Conservation (phyloP, 1,284 basidiomycete species). For the Trichosporon coremiiforme region DNA sequence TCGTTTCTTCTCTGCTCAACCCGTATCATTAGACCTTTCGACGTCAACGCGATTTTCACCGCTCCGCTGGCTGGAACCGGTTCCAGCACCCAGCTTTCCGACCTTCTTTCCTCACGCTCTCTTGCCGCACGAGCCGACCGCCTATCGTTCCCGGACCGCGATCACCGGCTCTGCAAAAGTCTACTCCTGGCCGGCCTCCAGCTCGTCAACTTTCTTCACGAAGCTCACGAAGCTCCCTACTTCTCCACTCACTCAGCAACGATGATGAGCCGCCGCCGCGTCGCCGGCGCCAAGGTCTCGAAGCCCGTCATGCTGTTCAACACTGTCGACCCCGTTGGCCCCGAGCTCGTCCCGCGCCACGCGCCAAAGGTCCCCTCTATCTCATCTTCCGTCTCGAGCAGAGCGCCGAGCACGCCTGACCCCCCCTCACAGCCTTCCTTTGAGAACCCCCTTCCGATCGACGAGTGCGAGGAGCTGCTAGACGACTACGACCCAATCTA, state of each 20-base stretch:
- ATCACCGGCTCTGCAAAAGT: background rate
- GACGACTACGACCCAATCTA: background rate
- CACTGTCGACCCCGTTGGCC: background rate
- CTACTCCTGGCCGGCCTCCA: background rate
- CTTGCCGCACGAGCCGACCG: background rate
- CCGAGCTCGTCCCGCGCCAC: background rate
- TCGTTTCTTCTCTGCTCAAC: background rate
- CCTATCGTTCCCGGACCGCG: background rate
- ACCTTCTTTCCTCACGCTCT: background rate
- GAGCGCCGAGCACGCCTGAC: background rate
- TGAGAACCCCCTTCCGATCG: background rate
- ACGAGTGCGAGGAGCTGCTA: slow-evolving; percentile 4
- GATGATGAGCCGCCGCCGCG: background rate
- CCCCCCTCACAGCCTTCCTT: background rate
- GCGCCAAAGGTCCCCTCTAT: background rate
- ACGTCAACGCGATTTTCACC: too few species aligned
- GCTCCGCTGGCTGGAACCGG: too few species aligned
- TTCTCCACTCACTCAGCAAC: background rate
- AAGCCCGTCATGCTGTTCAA: slow-evolving; percentile 3
- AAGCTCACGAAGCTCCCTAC: background rate
- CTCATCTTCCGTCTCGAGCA: background rate
- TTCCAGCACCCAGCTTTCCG: background rate
- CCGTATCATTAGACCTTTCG: too few species aligned
- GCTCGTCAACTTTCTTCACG: background rate
- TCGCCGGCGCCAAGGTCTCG: background rate